Percentiles rank a stretch among this genome's conserved stretches.
These are phyloP conservation scores for Anthostomella pinea DNA, from an alignment of 2,329 filamentous ascomycete species.

Conservation along the genomic window DNA sequence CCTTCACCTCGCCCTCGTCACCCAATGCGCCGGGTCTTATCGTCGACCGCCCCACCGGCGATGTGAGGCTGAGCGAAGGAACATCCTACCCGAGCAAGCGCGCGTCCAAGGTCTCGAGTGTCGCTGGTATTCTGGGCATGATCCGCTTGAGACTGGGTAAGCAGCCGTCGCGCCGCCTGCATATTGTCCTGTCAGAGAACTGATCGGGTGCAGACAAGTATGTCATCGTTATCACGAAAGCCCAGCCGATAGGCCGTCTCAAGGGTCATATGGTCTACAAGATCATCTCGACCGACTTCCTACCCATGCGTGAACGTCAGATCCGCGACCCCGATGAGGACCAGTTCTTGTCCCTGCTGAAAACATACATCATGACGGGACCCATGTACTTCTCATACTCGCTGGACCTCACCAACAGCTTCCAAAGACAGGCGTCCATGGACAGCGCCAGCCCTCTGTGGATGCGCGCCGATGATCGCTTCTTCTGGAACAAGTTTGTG, in stretches of 20 bases:
- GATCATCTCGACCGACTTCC: constrained; percentile 83
- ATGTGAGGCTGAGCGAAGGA: constrained; percentile 81
- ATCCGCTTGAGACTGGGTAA: constrained; percentile 89
- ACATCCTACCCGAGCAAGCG: constrained; percentile 73
- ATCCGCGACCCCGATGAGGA: constrained; percentile 94
- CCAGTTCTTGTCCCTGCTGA: constrained; percentile 79
- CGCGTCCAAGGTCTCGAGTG: constrained; percentile 73
- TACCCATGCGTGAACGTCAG: constrained; percentile 88
- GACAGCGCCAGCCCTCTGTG: constrained; percentile 74
- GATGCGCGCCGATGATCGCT: constrained; percentile 91
- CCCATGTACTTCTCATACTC: constrained; percentile 99
- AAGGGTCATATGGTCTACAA: constrained; percentile 98
- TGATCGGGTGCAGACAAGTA: constrained; percentile 69
- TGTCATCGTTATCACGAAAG: constrained; percentile 93
- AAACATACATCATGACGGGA: constrained; percentile 74
- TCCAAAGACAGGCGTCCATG: constrained; percentile 84
- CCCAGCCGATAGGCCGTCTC: constrained; percentile 82
- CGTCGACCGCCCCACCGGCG: constrained; percentile 87
- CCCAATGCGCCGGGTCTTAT: constrained; percentile 84
- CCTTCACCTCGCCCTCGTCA: constrained; percentile 93
- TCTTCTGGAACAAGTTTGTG: constrained; percentile 97
- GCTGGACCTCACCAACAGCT: constrained; percentile 92
- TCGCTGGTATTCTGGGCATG: constrained; percentile 90
- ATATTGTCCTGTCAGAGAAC: not conserved
- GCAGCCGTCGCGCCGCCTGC: too few species aligned